Percentiles rank a stretch among this genome's conserved stretches.
Conservation (phyloP, 768 basidiomycete species). For the Chalciporus sphaerocephalus region DNA sequence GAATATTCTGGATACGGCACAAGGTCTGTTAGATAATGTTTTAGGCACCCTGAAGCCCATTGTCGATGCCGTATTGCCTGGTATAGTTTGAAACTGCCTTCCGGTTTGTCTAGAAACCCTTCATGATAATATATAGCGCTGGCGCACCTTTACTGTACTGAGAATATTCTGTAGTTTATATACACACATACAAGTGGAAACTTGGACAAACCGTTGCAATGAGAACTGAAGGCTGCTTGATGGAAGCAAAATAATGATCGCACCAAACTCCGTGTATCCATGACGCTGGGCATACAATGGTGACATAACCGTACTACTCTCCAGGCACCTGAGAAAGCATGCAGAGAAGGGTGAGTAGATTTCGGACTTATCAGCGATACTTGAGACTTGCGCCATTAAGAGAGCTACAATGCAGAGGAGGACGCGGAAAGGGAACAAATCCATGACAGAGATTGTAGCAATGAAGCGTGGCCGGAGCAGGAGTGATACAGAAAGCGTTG, state of each 20-base stretch:
- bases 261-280: not conserved
- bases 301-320: constrained; percentile 36
- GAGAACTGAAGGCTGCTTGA: not conserved
- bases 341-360: constrained; percentile 20
- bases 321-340: constrained; percentile 56
- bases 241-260: not conserved
- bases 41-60: constrained; percentile 41
- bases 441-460: constrained; percentile 51
- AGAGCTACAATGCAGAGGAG: constrained; percentile 38
- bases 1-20: constrained; percentile 42
- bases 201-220: not conserved
- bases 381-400: constrained; percentile 52
- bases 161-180: not conserved
- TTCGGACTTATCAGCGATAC: not conserved
- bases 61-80: constrained; percentile 18
- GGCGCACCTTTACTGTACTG: not conserved
- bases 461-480: constrained; percentile 50
- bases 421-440: constrained; percentile 48
- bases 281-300: not conserved
- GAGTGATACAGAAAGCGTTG: constrained; percentile 65
- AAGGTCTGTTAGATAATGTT: constrained; percentile 46
- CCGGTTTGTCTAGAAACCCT: too few species aligned
- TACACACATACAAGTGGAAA: not conserved
- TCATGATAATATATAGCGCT: not conserved
- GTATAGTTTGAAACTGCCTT: not conserved